Base-by-base conservation (phyloP, 2,329 filamentous ascomycete genomes). In the Diaporthe sp. region DNA sequence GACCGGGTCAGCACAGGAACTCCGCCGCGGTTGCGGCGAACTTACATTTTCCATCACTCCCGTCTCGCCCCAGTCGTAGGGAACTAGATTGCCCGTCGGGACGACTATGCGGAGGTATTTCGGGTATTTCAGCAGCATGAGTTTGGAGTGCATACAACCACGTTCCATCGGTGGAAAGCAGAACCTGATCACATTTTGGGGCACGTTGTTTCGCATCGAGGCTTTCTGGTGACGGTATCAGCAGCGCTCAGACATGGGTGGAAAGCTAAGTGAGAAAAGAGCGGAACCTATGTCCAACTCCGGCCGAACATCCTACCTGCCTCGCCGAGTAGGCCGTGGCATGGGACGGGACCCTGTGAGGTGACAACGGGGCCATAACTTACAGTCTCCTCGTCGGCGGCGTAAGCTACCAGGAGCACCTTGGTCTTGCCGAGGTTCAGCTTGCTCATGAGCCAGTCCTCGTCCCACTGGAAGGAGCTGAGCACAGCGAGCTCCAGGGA, bases 41-140 rank as follows among this genome's bases (percentile, higher is more conserved):
- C 88, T 74, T 80, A 93, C 92, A 82, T 98, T 98, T 83, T 98
- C 96, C 92, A 98, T 94, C 2, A 92, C 84, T 9, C 94, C 94
- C 2, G 88, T 89, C 82, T 97, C 95, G 13, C 96, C 96, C 96
- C 97, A 98, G 81, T 99, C 96, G 79, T 94, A 95, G 10, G 91
- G 88, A 17, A 94, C 92, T 66, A 98, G 86, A 79, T 99, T 99
- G 1, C 95, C 97, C 4, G 93, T 96, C 0, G 97, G 95, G 2
- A 98, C 87, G 1, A 93, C 96, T 58, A 99, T 88, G 9, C 97
- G 91, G 22, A 98, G 83, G 81, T 95, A 92, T 1, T 85, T 84
- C 0, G 89, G 85, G 78, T 95, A 94, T 79, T 95, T 96, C n/a
- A 98, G 87, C 1, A 98, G 84, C 89, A 97, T 96, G 57, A 98